A percentile compares a stretch with the other conserved stretches of the same genome.
phyloP scores from a whole-genome alignment of 75 land plant genomes.

The Selaginella moellendorffii region DNA sequence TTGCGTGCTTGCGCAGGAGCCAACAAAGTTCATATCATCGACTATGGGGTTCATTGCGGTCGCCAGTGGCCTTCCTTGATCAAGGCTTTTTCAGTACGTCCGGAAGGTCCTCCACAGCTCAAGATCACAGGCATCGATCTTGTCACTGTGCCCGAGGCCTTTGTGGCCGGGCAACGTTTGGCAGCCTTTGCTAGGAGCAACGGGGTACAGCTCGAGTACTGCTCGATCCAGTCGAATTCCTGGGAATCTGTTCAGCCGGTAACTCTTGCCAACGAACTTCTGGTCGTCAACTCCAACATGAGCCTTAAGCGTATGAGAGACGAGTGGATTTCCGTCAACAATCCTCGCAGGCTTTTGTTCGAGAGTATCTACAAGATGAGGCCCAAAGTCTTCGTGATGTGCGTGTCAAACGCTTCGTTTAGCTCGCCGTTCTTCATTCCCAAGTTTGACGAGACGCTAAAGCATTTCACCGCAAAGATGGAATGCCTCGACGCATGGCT shows the following conservation, averaged over 20 bases:
- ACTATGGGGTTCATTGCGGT: constrained; percentile 58
- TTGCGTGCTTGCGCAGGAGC: constrained; percentile 28
- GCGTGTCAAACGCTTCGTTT: constrained; percentile 46
- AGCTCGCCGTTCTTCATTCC: constrained; percentile 67
- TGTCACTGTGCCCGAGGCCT: no score
- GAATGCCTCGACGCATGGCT: constrained; percentile 35
- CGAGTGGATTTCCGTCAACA: constrained; percentile 44
- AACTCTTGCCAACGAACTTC: constrained; percentile 40
- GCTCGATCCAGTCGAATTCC: constrained; percentile 38
- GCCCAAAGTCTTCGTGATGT: constrained; percentile 48
- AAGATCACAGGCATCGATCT: constrained; percentile 74
- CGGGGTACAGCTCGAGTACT: constrained; percentile 60
- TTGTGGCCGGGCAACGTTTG: constrained; percentile 36
- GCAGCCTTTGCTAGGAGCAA: constrained; percentile 36
- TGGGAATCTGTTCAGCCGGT: constrained; percentile 57
- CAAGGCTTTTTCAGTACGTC: constrained; percentile 31
- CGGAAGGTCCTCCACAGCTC: constrained; percentile 59
- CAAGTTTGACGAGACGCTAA: constrained; percentile 61
- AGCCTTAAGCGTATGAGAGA: constrained; percentile 47
- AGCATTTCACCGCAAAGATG: constrained; percentile 45
- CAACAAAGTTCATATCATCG: constrained; percentile 45
- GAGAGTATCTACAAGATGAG: constrained; percentile 43
- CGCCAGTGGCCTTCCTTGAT: constrained; percentile 67
- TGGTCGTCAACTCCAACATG: constrained; percentile 49
- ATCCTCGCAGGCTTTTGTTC: constrained; percentile 48